Conservation (phyloP, 2,329 filamentous ascomycete species). For the Coniochaeta sp. region DNA sequence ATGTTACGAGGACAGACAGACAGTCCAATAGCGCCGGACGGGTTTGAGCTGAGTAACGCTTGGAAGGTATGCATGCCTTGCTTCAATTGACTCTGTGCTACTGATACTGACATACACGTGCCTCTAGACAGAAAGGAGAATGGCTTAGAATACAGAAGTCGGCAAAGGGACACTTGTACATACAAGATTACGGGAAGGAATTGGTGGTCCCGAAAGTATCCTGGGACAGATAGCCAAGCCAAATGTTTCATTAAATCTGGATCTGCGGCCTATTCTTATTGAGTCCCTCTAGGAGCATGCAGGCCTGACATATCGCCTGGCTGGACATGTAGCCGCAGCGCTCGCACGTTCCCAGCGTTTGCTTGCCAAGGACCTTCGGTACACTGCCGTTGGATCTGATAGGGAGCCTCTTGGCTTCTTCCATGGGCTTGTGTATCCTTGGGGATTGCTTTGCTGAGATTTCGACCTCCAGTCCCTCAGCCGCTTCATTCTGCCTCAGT, state of each 20-base stretch:
- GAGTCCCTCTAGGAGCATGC: constrained; percentile 77
- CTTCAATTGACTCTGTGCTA: neutral
- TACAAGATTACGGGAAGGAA: constrained; percentile 8
- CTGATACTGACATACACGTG: neutral
- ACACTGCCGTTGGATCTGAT: constrained; percentile 10
- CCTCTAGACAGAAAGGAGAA: neutral
- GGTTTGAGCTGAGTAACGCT: constrained; percentile 56
- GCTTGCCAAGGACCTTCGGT: constrained; percentile 38
- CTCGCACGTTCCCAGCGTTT: constrained; percentile 75
- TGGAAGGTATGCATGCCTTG: constrained; percentile 49
- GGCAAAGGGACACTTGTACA: neutral
- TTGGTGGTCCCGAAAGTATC: constrained; percentile 6
- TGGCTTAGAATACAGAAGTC: neutral
- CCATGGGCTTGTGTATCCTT: constrained; percentile 23
- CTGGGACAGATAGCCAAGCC: constrained; percentile 3
- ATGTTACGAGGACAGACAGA: constrained; percentile 51
- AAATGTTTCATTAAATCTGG: constrained; percentile 33
- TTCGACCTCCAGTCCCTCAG: constrained; percentile 58
- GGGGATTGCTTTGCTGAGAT: constrained; percentile 39
- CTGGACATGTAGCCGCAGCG: constrained; percentile 94
- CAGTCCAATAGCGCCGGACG: constrained; percentile 44
- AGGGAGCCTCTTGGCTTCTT: constrained; percentile 16
- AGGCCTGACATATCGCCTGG: constrained; percentile 90
- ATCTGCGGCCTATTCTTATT: constrained; percentile 70
- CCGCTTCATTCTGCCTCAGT: constrained; percentile 56